Conservation (phyloP, 805 yeast genomes). For the Blastobotrys mokoenaii region DNA sequence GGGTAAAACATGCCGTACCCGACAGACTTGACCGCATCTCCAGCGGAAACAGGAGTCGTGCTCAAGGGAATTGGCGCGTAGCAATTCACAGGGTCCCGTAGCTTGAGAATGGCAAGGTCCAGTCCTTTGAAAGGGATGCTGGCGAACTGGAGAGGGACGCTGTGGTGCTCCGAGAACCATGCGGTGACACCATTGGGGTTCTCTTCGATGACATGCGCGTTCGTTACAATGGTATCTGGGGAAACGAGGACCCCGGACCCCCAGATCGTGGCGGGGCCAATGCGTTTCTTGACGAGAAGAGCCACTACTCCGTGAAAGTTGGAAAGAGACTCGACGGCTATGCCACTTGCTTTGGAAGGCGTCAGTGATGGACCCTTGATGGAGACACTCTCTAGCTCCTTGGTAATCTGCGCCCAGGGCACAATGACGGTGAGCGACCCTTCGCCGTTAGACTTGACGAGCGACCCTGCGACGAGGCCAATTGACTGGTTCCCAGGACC, state of each 20-base stretch:
- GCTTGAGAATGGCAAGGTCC: constrained; percentile 24
- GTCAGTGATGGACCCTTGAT: background rate
- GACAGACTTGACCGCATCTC: constrained; percentile 21
- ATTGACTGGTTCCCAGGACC: constrained; percentile 5
- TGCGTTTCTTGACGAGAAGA: constrained; percentile 7
- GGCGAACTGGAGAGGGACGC: constrained; percentile 10
- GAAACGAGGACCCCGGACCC: constrained; percentile 30
- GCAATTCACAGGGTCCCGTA: constrained; percentile 10
- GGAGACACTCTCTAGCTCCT: background rate
- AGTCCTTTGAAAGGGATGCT: constrained; percentile 23
- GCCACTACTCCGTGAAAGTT: constrained; percentile 10
- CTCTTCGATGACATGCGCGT: constrained; percentile 25
- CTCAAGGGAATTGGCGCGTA: constrained; percentile 17
- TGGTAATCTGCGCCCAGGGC: constrained; percentile 23
- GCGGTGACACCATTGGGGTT: background rate
- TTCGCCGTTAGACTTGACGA: constrained; percentile 24
- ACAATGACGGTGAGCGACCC: constrained; percentile 25
- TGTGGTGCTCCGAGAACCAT: constrained; percentile 9
- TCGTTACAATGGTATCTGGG: constrained; percentile 24
- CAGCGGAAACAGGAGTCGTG: constrained; percentile 10
- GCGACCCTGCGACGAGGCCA: constrained; percentile 25
- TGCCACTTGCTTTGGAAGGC: background rate
- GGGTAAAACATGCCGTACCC: constrained; percentile 31
- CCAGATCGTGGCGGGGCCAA: constrained; percentile 25
- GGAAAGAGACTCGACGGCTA: background rate